These are phyloP conservation scores for Phytophthora citricola DNA, from an alignment of 352 stramenopile species.

Conservation along the genomic window DNA sequence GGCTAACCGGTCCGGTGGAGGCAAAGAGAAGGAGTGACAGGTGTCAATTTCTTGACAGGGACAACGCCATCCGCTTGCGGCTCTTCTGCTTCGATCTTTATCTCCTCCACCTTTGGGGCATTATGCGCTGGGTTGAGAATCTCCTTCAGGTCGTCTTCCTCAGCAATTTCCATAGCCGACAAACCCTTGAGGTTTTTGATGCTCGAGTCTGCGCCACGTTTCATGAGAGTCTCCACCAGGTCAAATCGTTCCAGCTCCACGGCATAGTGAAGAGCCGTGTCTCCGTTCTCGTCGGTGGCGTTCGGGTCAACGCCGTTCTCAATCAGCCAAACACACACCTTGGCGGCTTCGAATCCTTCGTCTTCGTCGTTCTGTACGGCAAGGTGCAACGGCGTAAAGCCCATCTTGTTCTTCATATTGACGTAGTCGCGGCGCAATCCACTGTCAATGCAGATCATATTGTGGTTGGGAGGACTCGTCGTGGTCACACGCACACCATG, in stretches of 20 bases:
- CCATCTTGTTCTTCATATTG: conserved; percentile 88
- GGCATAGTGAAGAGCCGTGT: conserved; percentile 89
- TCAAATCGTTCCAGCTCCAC: conserved; percentile 84
- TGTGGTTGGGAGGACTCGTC: conserved; percentile 73
- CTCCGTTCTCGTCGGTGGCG: conserved; percentile 77
- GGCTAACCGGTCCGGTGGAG: conserved; percentile 58
- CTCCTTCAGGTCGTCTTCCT: conserved; percentile 82
- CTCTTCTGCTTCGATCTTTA: conserved; percentile 23
- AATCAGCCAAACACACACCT: conserved; percentile 88
- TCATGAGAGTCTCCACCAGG: conserved; percentile 88
- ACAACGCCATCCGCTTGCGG: conserved; percentile 31
- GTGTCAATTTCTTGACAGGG: conserved; percentile 27
- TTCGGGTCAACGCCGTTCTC: conserved; percentile 87
- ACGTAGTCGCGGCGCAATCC: conserved; percentile 82
- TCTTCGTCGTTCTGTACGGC: conserved; percentile 90
- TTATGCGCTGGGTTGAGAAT: conserved; percentile 71
- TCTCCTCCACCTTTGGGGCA: conserved; percentile 40
- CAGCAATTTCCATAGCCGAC: conserved; percentile 71
- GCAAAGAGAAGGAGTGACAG: conserved; percentile 48
- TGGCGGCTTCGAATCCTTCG: conserved; percentile 89
- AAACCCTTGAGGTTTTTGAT: conserved; percentile 79
- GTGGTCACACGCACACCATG: conserved; percentile 81
- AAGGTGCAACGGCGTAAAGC: conserved; percentile 82
- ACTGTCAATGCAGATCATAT: conserved; percentile 92
- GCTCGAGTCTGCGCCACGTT: conserved; percentile 77